Evolutionary conservation across 768 basidiomycete genomes (phyloP).

Genomic region (Lenzites betulinus): DNA sequence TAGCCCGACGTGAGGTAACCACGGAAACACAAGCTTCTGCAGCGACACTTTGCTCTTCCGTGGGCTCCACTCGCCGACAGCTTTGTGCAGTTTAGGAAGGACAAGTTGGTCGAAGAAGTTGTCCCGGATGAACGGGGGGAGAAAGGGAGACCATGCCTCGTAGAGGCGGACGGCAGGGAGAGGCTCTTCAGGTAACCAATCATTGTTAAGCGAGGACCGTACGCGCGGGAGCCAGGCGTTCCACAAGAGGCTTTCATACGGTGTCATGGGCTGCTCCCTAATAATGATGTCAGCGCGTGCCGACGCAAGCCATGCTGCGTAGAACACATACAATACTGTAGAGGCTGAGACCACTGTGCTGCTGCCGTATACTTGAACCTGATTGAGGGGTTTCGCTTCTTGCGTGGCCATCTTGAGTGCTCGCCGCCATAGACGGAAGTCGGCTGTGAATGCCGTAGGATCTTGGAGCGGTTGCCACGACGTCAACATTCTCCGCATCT

Average conservation of each 20-base stretch:
- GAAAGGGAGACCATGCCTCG: conserved; percentile 83
- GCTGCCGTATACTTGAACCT: conserved; percentile 62
- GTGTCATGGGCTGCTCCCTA: conserved; percentile 79
- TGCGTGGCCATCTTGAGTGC: conserved; percentile 60
- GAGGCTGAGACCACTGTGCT: conserved; percentile 35
- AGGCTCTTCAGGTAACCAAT: conserved; percentile 80
- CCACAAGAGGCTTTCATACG: conserved; percentile 94
- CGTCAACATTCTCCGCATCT: conserved; percentile 71
- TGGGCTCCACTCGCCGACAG: conserved; percentile 82
- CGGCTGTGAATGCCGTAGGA: conserved; percentile 63
- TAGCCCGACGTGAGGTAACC: conserved; percentile 87
- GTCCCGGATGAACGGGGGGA: conserved; percentile 90
- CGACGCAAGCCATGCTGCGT: not conserved
- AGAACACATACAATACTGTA: conserved; percentile 31
- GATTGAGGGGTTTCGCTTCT: conserved; percentile 45
- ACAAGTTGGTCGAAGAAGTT: conserved; percentile 96
- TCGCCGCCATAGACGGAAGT: conserved; percentile 69
- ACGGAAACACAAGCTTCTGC: conserved; percentile 88
- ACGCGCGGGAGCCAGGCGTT: conserved; percentile 94
- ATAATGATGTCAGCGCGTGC: not conserved
- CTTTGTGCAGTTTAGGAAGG: conserved; percentile 86
- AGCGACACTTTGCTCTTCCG: conserved; percentile 60
- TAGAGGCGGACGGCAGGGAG: conserved; percentile 79
- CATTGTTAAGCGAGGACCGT: conserved; percentile 92
- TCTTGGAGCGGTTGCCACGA: conserved; percentile 85